Percentiles rank a stretch among this genome's conserved stretches.
Conservation (phyloP, 2,329 filamentous ascomycete genomes). For the Didymosphaeria variabile region DNA sequence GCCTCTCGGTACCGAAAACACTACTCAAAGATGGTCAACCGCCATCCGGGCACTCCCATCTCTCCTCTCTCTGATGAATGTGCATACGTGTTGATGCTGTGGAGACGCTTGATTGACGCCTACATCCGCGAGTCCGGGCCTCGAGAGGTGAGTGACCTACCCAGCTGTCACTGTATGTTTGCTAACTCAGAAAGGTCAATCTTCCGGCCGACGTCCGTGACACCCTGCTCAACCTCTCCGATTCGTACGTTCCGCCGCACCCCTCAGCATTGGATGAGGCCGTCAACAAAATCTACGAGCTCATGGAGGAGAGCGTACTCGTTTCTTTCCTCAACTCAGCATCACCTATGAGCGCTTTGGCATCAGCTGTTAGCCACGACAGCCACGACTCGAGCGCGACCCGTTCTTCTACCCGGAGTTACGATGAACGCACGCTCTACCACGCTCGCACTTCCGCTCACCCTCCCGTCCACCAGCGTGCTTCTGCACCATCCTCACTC, state of each 20-base stretch:
- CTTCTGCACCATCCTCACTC: constrained; percentile 51
- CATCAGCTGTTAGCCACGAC: constrained; percentile 52
- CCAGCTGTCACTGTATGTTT: neutral
- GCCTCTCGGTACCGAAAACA: constrained; percentile 82
- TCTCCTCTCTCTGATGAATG: constrained; percentile 65
- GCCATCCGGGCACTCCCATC: constrained; percentile 56
- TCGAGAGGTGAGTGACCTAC: constrained; percentile 39
- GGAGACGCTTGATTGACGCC: constrained; percentile 86
- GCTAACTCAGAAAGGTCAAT: constrained; percentile 62
- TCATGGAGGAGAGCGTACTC: constrained; percentile 97
- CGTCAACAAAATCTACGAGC: constrained; percentile 86
- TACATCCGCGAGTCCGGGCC: constrained; percentile 70
- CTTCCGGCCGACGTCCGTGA: constrained; percentile 87
- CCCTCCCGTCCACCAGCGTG: constrained; percentile 45
- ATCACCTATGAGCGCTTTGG: constrained; percentile 58
- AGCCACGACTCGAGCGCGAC: constrained; percentile 51
- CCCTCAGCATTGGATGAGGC: constrained; percentile 83
- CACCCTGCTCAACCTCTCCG: constrained; percentile 72
- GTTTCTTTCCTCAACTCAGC: constrained; percentile 86
- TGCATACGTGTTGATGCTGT: constrained; percentile 79
- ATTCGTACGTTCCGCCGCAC: constrained; percentile 69
- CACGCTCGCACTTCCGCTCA: constrained; percentile 39
- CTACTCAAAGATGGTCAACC: constrained; percentile 67
- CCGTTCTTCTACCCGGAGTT: constrained; percentile 50
- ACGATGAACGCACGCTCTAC: constrained; percentile 51